Evolutionary conservation across 768 basidiomycete genomes (phyloP).

Genomic region (Leccinum truebloodii): DNA sequence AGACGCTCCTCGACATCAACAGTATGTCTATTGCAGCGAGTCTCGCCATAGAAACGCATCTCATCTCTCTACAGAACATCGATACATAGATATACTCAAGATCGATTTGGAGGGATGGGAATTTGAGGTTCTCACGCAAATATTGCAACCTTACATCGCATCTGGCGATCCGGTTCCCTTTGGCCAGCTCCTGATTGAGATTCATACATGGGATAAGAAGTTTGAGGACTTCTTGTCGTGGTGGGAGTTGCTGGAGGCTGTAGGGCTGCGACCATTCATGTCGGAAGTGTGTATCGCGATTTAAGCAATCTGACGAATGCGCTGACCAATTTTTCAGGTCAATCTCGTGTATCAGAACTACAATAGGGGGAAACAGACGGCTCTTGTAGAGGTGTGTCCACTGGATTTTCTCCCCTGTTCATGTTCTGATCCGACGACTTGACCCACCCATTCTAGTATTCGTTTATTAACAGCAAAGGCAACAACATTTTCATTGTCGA

Average conservation of each 20-base stretch:
- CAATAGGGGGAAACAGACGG: conserved; percentile 44
- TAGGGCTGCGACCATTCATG: conserved; percentile 49
- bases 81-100: conserved; percentile 42
- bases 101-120: conserved; percentile 52
- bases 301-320: neutral
- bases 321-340: conserved; percentile 38
- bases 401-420: neutral
- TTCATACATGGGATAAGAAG: conserved; percentile 41
- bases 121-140: conserved; percentile 42
- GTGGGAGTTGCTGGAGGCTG: conserved; percentile 49
- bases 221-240: conserved; percentile 41
- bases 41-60: neutral
- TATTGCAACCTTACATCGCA: conserved; percentile 39
- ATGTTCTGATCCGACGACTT: neutral
- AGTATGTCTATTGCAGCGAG: conserved; percentile 28
- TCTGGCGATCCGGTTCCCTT: conserved; percentile 43
- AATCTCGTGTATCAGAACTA: conserved; percentile 62
- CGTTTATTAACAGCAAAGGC: conserved; percentile 55
- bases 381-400: conserved; percentile 49
- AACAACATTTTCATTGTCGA: conserved; percentile 46
- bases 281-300: conserved; percentile 35
- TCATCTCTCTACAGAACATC: conserved; percentile 30
- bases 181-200: conserved; percentile 49
- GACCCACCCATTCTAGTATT: conserved; percentile 39
- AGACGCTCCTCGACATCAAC: conserved; percentile 45